phyloP scores from a whole-genome alignment of 2,329 filamentous ascomycete genomes.

The Malbranchea zuffiana region DNA sequence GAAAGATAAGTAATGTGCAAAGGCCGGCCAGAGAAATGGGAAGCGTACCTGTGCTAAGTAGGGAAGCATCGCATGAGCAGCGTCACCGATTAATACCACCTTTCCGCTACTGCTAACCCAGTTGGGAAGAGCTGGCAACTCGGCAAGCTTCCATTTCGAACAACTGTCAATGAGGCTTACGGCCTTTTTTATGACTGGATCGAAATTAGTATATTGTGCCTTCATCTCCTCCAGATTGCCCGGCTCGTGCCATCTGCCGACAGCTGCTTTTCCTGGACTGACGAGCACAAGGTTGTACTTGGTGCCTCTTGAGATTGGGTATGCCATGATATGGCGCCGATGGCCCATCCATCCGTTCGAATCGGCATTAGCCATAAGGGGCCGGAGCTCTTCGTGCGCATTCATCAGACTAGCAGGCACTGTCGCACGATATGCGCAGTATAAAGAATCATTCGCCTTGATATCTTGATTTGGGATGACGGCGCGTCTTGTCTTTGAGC shows the following conservation, averaged over 20 bases:
- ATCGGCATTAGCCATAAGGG: slow-evolving; percentile 7
- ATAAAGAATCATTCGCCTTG: slow-evolving; percentile 4
- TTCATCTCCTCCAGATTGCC: slow-evolving; percentile 12
- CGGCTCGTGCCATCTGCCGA: slow-evolving; percentile 15
- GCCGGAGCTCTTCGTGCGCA: slow-evolving; percentile 9
- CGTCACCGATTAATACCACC: slow-evolving; percentile 32
- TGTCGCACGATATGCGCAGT: slow-evolving; percentile 9
- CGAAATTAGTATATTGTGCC: slow-evolving; percentile 12
- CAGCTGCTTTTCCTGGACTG: slow-evolving; percentile 12
- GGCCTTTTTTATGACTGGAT: slow-evolving; percentile 10
- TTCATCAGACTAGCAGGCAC: slow-evolving; percentile 7
- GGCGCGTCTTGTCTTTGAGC: slow-evolving; percentile 8
- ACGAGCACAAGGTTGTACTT: slow-evolving; percentile 21
- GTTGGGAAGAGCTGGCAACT: slow-evolving; percentile 8
- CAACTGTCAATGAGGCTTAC: slow-evolving; percentile 6
- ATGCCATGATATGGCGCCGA: slow-evolving; percentile 22
- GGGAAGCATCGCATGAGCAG: slow-evolving; percentile 35
- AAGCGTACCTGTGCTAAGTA: slow-evolving; percentile 29
- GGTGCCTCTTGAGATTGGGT: slow-evolving; percentile 19
- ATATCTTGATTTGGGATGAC: slow-evolving; percentile 6
- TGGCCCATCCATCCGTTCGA: slow-evolving; percentile 21
- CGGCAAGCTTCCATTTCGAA: slow-evolving; percentile 4
- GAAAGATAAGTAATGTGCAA: not conserved
- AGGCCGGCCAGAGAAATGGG: not conserved
- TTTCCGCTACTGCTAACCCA: slow-evolving; percentile 23